Conservation (phyloP, 108 stramenopile genomes). For the Nitzschia putrida region DNA sequence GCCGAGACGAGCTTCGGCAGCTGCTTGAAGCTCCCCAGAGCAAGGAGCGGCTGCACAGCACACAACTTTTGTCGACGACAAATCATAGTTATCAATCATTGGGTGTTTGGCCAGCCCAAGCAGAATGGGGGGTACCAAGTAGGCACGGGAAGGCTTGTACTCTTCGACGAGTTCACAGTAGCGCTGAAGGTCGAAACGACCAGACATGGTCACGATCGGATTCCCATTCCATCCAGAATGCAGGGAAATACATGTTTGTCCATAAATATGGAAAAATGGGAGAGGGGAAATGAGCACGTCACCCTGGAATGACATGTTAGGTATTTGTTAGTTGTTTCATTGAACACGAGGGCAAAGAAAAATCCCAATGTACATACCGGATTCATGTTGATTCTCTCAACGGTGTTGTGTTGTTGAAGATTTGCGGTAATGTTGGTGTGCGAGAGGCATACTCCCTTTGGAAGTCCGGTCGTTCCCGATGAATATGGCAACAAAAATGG, state of each 20-base stretch:
- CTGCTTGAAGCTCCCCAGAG: conserved; percentile 63
- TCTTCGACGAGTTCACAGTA: conserved; percentile 76
- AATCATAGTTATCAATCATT: conserved; percentile 74
- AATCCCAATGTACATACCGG: too few relatives aligned
- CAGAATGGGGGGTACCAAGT: conserved; percentile 90
- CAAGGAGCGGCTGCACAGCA: conserved; percentile 86
- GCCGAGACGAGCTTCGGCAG: conserved; percentile 58
- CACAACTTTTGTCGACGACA: conserved; percentile 53
- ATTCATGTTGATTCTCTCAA: conserved; percentile 37
- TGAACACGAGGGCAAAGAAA: too few relatives aligned
- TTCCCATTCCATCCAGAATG: conserved; percentile 70
- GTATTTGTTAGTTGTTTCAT: too few relatives aligned
- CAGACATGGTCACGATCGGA: conserved; percentile 74
- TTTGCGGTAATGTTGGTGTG: conserved; percentile 85
- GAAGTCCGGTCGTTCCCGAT: conserved; percentile 91
- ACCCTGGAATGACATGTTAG: conserved; percentile 31
- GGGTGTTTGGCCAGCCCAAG: conserved; percentile 78
- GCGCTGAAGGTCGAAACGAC: conserved; percentile 74
- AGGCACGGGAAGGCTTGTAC: conserved; percentile 67
- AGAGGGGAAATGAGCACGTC: conserved; percentile 81
- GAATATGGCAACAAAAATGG: conserved; percentile 88
- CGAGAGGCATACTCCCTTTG: conserved; percentile 87
- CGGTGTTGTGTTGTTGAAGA: conserved; percentile 64
- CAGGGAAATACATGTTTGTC: conserved; percentile 58
- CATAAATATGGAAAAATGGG: conserved; percentile 93